phyloP scores from a whole-genome alignment of 768 basidiomycete species.

The Kwoniella sp. region DNA sequence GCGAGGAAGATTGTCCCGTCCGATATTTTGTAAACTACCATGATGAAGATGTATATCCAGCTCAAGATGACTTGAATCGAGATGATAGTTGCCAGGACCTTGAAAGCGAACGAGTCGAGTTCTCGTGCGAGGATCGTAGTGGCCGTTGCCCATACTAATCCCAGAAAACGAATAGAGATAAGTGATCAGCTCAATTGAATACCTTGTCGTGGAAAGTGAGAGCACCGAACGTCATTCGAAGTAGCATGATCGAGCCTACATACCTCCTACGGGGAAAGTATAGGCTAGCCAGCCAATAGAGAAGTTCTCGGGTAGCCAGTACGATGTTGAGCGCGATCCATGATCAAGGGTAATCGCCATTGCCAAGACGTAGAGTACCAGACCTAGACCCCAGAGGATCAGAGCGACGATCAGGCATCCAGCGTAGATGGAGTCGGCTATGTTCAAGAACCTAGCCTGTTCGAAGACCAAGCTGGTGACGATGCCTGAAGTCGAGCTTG shows the following conservation, averaged over 20 bases:
- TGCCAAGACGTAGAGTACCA: conserved; percentile 51
- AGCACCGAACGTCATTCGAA: too few relatives aligned
- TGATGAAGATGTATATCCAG: conserved; percentile 47
- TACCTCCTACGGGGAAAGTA: conserved; percentile 53
- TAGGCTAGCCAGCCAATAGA: conserved; percentile 37
- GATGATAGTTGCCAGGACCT: conserved; percentile 47
- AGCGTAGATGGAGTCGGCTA: conserved; percentile 43
- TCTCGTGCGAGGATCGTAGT: conserved; percentile 46
- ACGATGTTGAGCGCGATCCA: background rate
- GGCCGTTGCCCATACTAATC: conserved; percentile 15
- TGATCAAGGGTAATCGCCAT: conserved; percentile 37
- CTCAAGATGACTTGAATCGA: conserved; percentile 40
- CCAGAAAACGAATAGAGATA: background rate
- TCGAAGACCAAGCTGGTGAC: too few relatives aligned
- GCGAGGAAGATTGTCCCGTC: conserved; percentile 48
- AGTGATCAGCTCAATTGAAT: too few relatives aligned
- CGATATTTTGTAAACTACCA: conserved; percentile 36
- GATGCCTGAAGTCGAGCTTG: too few relatives aligned
- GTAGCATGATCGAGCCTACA: too few relatives aligned
- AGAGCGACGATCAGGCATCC: conserved; percentile 40
- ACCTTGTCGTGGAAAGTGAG: too few relatives aligned
- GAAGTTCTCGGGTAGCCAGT: conserved; percentile 24
- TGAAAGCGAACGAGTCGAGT: conserved; percentile 48
- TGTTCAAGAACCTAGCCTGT: background rate
- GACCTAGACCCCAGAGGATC: conserved; percentile 53